Conservation (phyloP, 257 asterid species). For the Lycium ferocissimum region DNA sequence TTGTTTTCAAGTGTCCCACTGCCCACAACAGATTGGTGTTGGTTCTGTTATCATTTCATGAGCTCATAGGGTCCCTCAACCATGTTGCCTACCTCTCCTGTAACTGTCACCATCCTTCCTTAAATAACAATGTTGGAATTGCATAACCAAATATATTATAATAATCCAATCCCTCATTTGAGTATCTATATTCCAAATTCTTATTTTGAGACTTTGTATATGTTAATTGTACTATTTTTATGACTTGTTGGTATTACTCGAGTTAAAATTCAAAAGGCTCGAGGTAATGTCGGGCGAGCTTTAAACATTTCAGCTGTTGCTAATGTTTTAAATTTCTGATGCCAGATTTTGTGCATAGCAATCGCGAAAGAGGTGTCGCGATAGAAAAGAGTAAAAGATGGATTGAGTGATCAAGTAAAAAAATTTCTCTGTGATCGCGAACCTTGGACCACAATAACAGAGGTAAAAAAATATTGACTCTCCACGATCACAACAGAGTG, state of each 20-base stretch:
- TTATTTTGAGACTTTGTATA: not conserved
- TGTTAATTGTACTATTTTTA: not conserved
- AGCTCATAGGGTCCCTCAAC: constrained; percentile 2
- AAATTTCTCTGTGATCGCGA: too few species aligned
- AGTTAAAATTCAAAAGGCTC: not conserved
- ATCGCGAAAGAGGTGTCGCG: not conserved
- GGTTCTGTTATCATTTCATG: not conserved
- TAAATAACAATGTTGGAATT: not conserved
- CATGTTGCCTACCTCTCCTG: not conserved
- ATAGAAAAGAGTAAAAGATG: not conserved
- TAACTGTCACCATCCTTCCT: not conserved
- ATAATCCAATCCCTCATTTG: not conserved
- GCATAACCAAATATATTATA: not conserved
- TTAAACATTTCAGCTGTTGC: too few species aligned
- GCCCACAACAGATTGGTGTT: not conserved
- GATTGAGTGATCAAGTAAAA: not conserved
- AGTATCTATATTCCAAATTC: not conserved
- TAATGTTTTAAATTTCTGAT: too few species aligned
- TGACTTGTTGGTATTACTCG: not conserved
- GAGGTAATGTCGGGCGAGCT: not conserved
- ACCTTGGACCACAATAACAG: not conserved
- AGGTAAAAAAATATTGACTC: not conserved
- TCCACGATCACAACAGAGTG: not conserved
- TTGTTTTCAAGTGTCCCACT: not conserved
- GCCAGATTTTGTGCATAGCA: not conserved